phyloP scores from a whole-genome alignment of 2,329 filamentous ascomycete genomes.

The Pyrenochaeta sp. region DNA sequence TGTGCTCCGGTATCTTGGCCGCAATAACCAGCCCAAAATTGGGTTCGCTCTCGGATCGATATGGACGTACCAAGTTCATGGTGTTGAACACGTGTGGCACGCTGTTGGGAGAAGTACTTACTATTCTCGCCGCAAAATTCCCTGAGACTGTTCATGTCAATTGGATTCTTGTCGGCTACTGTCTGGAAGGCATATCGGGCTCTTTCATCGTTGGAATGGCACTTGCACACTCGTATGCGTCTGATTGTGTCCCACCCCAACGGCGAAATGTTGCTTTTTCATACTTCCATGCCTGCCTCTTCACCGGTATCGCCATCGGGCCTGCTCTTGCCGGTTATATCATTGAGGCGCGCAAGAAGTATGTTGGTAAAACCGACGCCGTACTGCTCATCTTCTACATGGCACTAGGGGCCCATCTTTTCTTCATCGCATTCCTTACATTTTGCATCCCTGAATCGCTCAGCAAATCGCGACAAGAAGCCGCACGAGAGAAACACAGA shows the following conservation, averaged over 20 bases:
- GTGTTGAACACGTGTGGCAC: conserved; percentile 78
- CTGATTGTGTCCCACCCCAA: conserved; percentile 85
- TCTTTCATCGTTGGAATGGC: conserved; percentile 87
- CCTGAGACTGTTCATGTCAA: conserved; percentile 78
- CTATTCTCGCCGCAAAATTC: conserved; percentile 78
- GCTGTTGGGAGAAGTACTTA: conserved; percentile 76
- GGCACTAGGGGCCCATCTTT: conserved; percentile 73
- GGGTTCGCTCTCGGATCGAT: conserved; percentile 85
- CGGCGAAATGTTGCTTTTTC: conserved; percentile 84
- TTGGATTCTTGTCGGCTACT: conserved; percentile 78
- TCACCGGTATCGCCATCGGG: conserved; percentile 86
- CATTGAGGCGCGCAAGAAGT: conserved; percentile 63
- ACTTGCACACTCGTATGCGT: conserved; percentile 83
- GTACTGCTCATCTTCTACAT: conserved; percentile 87
- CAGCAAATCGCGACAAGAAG: conserved; percentile 73
- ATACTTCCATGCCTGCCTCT: conserved; percentile 88
- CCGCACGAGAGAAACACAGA: conserved; percentile 74
- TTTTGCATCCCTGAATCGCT: conserved; percentile 86
- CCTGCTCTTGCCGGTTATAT: conserved; percentile 83
- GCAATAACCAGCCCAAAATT: conserved; percentile 84
- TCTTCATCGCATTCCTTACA: conserved; percentile 76
- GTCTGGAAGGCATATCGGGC: conserved; percentile 84
- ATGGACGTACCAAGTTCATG: conserved; percentile 80
- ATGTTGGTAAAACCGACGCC: conserved; percentile 67
- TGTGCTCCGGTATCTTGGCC: conserved; percentile 79